phyloP scores from a whole-genome alignment of 2,329 filamentous ascomycete genomes.

The Arachnopeziza araneosa region DNA sequence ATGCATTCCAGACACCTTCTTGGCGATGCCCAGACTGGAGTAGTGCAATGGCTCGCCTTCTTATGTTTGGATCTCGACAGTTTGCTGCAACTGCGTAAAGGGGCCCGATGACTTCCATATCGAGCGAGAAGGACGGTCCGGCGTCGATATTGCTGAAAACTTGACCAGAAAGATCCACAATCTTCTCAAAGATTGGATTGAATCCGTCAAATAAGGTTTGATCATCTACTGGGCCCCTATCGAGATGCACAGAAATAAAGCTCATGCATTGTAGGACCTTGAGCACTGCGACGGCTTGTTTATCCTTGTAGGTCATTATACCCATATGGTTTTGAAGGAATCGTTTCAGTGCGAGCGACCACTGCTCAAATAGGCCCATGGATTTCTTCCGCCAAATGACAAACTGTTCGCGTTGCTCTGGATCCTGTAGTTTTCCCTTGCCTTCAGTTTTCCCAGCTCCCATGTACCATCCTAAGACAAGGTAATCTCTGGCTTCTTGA shows the following conservation, averaged over 20 bases:
- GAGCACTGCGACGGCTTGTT: slow-evolving; percentile 49
- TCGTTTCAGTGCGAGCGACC: slow-evolving; percentile 50
- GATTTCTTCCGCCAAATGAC: slow-evolving; percentile 33
- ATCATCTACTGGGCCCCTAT: slow-evolving; percentile 3
- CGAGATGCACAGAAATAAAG: not conserved
- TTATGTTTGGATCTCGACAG: slow-evolving; percentile 50
- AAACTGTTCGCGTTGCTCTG: slow-evolving; percentile 32
- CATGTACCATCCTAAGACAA: slow-evolving; percentile 52
- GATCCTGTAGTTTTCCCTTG: slow-evolving; percentile 35
- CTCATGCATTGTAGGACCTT: slow-evolving; percentile 52
- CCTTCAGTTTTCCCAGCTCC: slow-evolving; percentile 35
- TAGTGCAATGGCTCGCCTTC: slow-evolving; percentile 55
- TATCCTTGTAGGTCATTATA: slow-evolving; percentile 43
- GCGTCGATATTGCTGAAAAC: slow-evolving; percentile 5
- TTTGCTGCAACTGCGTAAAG: slow-evolving; percentile 59
- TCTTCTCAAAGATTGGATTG: slow-evolving; percentile 44
- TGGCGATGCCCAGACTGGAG: slow-evolving; percentile 51
- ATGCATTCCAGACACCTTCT: slow-evolving; percentile 60
- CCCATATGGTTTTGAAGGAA: slow-evolving; percentile 42
- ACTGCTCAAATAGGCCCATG: slow-evolving; percentile 43
- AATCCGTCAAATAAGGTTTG: slow-evolving; percentile 50
- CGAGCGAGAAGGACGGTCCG: slow-evolving; percentile 45
- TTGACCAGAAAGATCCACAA: slow-evolving; percentile 45
- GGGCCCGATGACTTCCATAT: slow-evolving; percentile 57
- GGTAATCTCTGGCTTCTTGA: slow-evolving; percentile 47